phyloP scores from a whole-genome alignment of 2,329 filamentous ascomycete species.

The Tricladium varicosporioides region DNA sequence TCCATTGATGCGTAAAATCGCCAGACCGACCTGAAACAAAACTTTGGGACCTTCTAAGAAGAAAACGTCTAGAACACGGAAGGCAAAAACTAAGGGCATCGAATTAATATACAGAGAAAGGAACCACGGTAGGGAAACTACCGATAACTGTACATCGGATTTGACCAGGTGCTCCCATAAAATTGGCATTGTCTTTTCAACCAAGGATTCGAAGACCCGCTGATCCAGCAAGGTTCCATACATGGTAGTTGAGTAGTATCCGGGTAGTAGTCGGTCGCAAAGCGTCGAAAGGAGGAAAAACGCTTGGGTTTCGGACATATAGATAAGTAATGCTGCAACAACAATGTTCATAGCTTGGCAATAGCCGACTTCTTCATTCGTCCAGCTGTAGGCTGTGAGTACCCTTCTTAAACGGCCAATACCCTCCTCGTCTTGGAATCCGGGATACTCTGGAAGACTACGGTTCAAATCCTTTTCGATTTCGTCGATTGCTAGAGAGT shows the following conservation, averaged over 20 bases:
- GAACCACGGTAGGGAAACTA: conserved; percentile 97
- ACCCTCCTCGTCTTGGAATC: conserved; percentile 94
- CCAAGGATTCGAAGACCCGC: conserved; percentile 93
- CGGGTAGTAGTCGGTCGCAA: conserved; percentile 88
- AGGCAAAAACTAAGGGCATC: conserved; percentile 97
- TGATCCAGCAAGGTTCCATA: conserved; percentile 96
- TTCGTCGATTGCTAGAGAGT: conserved; percentile 95
- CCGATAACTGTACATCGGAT: conserved; percentile 93
- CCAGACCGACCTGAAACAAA: conserved; percentile 91
- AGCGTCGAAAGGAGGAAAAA: conserved; percentile 91
- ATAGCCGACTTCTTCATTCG: conserved; percentile 91
- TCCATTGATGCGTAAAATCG: conserved; percentile 95
- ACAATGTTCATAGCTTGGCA: conserved; percentile 99
- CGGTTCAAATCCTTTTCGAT: conserved; percentile 98
- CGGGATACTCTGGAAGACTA: conserved; percentile 93
- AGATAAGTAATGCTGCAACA: conserved; percentile 94
- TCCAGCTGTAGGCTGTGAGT: conserved; percentile 96
- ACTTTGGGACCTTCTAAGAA: conserved; percentile 98
- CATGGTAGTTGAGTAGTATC: conserved; percentile 99
- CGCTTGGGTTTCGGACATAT: conserved; percentile 94
- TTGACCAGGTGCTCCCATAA: conserved; percentile 98
- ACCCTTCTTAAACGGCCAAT: conserved; percentile 87
- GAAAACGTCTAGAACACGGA: conserved; percentile 94
- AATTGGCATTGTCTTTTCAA: conserved; percentile 99
- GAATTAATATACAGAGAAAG: conserved; percentile 98